Conservation (phyloP, 2,329 filamentous ascomycete genomes). For the Fusarium robinianum region DNA sequence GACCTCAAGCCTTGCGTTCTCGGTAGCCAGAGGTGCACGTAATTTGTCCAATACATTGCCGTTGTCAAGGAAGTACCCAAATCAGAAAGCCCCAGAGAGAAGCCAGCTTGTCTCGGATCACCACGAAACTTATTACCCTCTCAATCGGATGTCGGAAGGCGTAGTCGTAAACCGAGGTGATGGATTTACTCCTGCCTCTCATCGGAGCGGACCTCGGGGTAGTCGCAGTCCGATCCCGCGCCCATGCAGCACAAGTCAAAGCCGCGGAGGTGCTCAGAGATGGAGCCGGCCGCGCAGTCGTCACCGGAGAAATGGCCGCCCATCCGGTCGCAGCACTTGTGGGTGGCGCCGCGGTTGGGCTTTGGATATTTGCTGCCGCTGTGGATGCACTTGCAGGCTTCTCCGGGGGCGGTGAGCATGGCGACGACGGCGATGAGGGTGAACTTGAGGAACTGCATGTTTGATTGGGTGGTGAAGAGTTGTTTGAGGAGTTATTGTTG, state of each 20-base stretch:
- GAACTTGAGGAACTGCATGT: slow-evolving; percentile 2
- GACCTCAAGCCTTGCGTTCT: no score
- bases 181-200: no score
- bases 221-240: slow-evolving; percentile 2
- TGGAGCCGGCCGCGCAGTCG: slow-evolving; percentile 2
- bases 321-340: slow-evolving; percentile 14
- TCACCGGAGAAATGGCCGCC: neutral
- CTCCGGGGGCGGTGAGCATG: neutral
- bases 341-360: neutral
- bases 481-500: neutral
- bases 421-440: neutral
- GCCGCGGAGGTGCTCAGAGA: neutral
- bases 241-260: neutral
- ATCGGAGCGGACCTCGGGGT: no score
- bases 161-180: no score
- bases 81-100: no score
- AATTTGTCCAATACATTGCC: no score
- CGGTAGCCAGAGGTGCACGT: no score
- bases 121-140: no score
- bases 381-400: slow-evolving; percentile 3
- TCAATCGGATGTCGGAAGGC: no score
- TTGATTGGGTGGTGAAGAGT: neutral
- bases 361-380: neutral
- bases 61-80: no score
- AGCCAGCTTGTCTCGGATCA: no score